Conservation (phyloP, 176 grass and related monocot species). For the Ensete ventricosum region DNA sequence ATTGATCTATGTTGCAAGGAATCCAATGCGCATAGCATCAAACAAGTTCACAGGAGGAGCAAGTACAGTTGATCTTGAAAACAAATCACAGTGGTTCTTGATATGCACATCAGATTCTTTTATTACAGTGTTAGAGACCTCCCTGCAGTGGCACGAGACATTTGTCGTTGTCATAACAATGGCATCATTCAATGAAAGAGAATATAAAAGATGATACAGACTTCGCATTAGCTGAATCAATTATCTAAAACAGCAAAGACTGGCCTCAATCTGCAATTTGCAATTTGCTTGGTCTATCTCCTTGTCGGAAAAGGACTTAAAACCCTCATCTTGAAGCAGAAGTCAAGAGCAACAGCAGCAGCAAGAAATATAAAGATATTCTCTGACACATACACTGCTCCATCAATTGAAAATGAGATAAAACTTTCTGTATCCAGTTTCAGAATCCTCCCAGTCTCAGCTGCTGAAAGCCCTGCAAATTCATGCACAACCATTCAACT, state of each 20-base stretch:
- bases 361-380: slow-evolving; percentile 71
- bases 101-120: too few species aligned
- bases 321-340: slow-evolving; percentile 74
- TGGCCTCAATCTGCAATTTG: too few species aligned
- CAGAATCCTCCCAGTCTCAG: slow-evolving; percentile 35
- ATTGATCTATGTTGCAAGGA: too few species aligned
- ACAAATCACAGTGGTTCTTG: too few species aligned
- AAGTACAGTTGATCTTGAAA: too few species aligned
- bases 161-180: too few species aligned
- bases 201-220: not conserved
- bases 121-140: too few species aligned
- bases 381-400: slow-evolving; percentile 46
- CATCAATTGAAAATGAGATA: slow-evolving; percentile 39
- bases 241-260: not conserved
- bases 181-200: not conserved
- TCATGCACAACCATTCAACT: not conserved
- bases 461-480: slow-evolving; percentile 57
- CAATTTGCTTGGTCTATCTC: slow-evolving; percentile 18
- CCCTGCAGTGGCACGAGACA: too few species aligned
- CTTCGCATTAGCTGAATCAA: not conserved
- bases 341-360: slow-evolving; percentile 82
- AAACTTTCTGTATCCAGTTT: slow-evolving; percentile 49
- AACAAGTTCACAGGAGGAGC: too few species aligned
- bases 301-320: slow-evolving; percentile 70
- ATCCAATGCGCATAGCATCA: too few species aligned